These are phyloP conservation scores for Suhomyces guaymorum DNA, from an alignment of 1,139 yeast genomes.

Conservation along the genomic window DNA sequence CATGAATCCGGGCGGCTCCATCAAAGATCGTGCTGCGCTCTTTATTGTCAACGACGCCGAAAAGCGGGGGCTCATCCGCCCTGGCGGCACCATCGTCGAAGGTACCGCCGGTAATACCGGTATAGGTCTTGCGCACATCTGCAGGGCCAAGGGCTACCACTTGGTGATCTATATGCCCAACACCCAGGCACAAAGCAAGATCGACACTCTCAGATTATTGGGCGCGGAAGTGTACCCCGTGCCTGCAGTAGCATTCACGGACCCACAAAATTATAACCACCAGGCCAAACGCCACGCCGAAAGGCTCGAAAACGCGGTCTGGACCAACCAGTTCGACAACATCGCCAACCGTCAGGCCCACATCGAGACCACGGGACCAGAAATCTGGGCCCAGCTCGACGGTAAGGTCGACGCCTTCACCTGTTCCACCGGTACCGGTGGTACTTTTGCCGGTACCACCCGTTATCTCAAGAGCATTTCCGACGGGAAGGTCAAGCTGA, in stretches of 20 bases:
- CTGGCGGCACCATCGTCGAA: constrained; percentile 62
- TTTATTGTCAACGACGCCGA: constrained; percentile 81
- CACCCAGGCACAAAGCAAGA: constrained; percentile 78
- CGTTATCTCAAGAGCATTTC: constrained; percentile 71
- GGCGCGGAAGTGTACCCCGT: constrained; percentile 90
- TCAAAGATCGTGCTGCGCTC: constrained; percentile 88
- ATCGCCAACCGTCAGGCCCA: constrained; percentile 87
- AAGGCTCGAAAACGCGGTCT: constrained; percentile 68
- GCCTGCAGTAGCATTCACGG: constrained; percentile 81
- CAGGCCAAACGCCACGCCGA: constrained; percentile 86
- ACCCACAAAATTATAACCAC: constrained; percentile 82
- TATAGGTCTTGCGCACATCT: constrained; percentile 85
- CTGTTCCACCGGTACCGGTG: constrained; percentile 90
- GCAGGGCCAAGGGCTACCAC: constrained; percentile 79
- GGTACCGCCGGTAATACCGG: constrained; percentile 75
- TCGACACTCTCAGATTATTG: constrained; percentile 66
- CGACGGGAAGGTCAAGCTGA: constrained; percentile 56
- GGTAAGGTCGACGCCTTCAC: constrained; percentile 85
- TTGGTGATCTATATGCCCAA: constrained; percentile 89
- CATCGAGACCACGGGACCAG: constrained; percentile 90
- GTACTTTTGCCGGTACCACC: constrained; percentile 83
- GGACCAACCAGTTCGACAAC: constrained; percentile 93
- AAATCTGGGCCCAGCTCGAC: constrained; percentile 79
- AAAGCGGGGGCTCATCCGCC: constrained; percentile 57
- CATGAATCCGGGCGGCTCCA: constrained; percentile 94